Base-by-base conservation (phyloP, 2,329 filamentous ascomycete genomes). In the Aspergillus bombycis region DNA sequence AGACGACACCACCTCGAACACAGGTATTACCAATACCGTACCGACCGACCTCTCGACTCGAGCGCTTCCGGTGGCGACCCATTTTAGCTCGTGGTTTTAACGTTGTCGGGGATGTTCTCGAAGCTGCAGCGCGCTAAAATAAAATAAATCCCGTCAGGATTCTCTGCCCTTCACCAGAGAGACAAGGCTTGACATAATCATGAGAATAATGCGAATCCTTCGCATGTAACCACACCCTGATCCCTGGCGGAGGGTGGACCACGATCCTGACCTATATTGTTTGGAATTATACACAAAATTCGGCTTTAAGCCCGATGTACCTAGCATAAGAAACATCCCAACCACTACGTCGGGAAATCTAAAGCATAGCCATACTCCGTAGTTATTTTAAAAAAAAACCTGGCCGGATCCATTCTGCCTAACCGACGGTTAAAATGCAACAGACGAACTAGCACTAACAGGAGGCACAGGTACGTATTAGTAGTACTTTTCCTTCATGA, bases 31-130 rank as follows among this genome's bases (percentile, higher is more conserved):
- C 36, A 28, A 19, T 54, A 60, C 58, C 34, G 52, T 45, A 34
- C 46, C 41, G n/a, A 41, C 38, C 38, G 16, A 9, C 19, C 36
- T 19, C 36, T 41, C 16, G 16, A 41, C 36, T 19, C 8, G 38
- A 41, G 38, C 11, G 36, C 36, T 41, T 41, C 38, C 38, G 38
- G 43, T 50, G 26, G 30, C 43, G 46, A 53, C 36, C 58, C 54
- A 45, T 58, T 62, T 50, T 48, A 36, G 45, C 54, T 58, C 26
- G 26, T 58, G 34, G 23, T 58, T 54, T 62, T 57, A 62, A 46
- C 55, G 55, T 62, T 48, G 54, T 54, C n/a, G 55, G 45, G 60
- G 60, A 57, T 52, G 34, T 62, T 62, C 60, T 62, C 60, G 60
- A 62, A 62, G 54, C 43, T 58, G 30, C 32, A 50, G 28, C 43